Evolutionary conservation across 2,329 filamentous ascomycete species (phyloP).

Genomic region (Rhynchosporium secalis): DNA sequence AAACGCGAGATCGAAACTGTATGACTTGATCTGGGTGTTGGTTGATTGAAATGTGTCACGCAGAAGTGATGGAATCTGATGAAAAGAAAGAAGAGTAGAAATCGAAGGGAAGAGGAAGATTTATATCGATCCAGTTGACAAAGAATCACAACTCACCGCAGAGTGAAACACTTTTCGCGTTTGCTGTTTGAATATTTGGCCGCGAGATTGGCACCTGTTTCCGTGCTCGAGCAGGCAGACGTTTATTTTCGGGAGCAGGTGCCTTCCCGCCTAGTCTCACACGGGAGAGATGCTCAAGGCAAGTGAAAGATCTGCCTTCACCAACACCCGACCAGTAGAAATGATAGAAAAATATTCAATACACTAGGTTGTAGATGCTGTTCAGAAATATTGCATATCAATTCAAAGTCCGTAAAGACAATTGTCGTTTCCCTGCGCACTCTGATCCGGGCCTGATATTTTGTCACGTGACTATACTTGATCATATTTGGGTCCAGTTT

Average conservation of each 20-base stretch:
- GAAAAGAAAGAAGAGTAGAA: slow-evolving; percentile 1
- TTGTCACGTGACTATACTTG: too few species aligned
- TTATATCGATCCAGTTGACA: slow-evolving; percentile 13
- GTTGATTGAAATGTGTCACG: background rate
- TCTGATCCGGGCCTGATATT: too few species aligned
- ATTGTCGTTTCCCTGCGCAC: too few species aligned
- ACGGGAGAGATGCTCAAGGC: background rate
- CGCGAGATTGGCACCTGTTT: slow-evolving; percentile 22
- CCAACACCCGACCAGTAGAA: too few species aligned
- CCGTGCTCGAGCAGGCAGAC: slow-evolving; percentile 20
- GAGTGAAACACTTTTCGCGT: background rate
- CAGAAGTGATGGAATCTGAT: slow-evolving; percentile 7
- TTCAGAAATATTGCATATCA: too few species aligned
- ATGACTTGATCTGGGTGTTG: background rate
- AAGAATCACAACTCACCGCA: slow-evolving; percentile 10
- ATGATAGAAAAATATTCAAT: too few species aligned
- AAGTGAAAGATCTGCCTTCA: background rate
- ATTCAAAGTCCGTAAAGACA: too few species aligned
- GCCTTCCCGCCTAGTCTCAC: slow-evolving; percentile 2
- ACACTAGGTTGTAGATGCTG: too few species aligned
- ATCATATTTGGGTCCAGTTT: too few species aligned
- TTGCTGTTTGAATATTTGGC: slow-evolving; percentile 11
- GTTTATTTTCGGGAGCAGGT: slow-evolving; percentile 13
- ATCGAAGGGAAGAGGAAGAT: slow-evolving; percentile 7
- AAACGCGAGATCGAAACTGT: background rate